Evolutionary conservation across 2,329 filamentous ascomycete species (phyloP), one percentile per base, ranked within the genome.

Genomic region (Aspergillus sp.): DNA sequence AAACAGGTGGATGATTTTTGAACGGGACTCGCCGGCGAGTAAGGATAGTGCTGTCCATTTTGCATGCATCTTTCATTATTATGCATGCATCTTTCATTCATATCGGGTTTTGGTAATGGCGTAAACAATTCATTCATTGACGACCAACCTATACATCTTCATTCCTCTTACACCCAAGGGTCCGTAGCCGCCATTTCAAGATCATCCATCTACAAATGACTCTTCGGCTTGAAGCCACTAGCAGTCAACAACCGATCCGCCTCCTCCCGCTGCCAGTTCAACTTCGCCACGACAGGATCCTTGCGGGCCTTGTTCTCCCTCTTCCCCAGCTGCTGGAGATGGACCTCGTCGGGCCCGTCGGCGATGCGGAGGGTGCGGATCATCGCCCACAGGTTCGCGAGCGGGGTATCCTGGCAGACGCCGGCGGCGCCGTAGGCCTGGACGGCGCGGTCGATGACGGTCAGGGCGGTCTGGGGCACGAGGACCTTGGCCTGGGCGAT

Each of bases 281-380:
- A 43, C 63, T 67, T 49, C 45, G 61, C 42, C 47, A 53, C 34
- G 31, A 61, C 39, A 41, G 59, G 44, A 52, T 67, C 55, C 56
- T 63, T 58, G 45, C 67, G 47, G 58, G 67, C 37, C 58, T 66
- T 52, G 59, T 73, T 66, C 69, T 75, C 46, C 67, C 75, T 47
- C 66, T 64, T 44, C 55, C 77, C 61, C 62, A 71, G 51, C 64
- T 67, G 60, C 59, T 68, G 42, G 63, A 88, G 63, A 60, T 93
- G 91, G 39, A 96, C 91, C 75, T 98, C 91, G 63, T 98, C 91
- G 0, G 91, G 91, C 0, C 91, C 91, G 61, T 98, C 91, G 0
- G 86, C 86, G 47, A 94, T 75, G 40, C 84, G 72, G 61, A 94
- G 70, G 5, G 88, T 94, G 37, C 86, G 71, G 51, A 86, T 83